Evolutionary conservation across 2,329 filamentous ascomycete genomes (phyloP).

Genomic region (Zasmidium citrigriseum): DNA sequence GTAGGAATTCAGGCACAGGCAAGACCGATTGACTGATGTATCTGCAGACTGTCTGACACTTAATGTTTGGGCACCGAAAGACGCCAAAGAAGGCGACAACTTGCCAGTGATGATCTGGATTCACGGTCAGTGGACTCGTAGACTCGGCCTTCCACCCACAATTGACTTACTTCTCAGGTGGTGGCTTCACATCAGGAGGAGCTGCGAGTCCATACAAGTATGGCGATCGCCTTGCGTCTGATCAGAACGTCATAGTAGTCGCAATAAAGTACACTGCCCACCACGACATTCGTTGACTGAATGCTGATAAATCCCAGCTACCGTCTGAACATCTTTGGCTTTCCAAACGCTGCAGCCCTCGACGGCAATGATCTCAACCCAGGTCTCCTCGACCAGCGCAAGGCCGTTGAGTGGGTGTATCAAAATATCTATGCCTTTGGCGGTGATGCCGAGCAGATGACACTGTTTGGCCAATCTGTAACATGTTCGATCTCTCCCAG

Average conservation of each 20-base stretch:
- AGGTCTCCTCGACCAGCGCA: conserved; percentile 39
- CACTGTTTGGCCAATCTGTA: conserved; percentile 29
- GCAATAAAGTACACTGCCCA: conserved; percentile 12
- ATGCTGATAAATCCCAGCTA: conserved; percentile 21
- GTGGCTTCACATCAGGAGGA: conserved; percentile 9
- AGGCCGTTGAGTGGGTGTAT: conserved; percentile 41
- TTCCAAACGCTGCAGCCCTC: conserved; percentile 26
- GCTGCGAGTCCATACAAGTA: conserved; percentile 20
- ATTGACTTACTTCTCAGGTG: background rate
- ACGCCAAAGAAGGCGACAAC: conserved; percentile 18
- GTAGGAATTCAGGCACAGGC: background rate
- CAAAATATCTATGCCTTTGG: conserved; percentile 38
- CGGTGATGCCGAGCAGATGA: conserved; percentile 28
- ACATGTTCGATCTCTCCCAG: background rate
- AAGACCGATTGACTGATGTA: background rate
- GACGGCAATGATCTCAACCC: conserved; percentile 27
- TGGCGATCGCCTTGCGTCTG: conserved; percentile 16
- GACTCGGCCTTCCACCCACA: background rate
- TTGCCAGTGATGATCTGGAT: conserved; percentile 42
- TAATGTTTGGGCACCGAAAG: conserved; percentile 38
- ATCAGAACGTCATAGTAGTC: conserved; percentile 20
- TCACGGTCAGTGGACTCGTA: conserved; percentile 13
- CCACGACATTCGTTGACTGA: background rate
- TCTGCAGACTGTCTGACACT: conserved; percentile 39
- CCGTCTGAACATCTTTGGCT: conserved; percentile 27